Percentiles rank a stretch among this genome's conserved stretches.
Evolutionary conservation across 805 yeast species (phyloP).

Genomic region (Grigorovia jiainica): DNA sequence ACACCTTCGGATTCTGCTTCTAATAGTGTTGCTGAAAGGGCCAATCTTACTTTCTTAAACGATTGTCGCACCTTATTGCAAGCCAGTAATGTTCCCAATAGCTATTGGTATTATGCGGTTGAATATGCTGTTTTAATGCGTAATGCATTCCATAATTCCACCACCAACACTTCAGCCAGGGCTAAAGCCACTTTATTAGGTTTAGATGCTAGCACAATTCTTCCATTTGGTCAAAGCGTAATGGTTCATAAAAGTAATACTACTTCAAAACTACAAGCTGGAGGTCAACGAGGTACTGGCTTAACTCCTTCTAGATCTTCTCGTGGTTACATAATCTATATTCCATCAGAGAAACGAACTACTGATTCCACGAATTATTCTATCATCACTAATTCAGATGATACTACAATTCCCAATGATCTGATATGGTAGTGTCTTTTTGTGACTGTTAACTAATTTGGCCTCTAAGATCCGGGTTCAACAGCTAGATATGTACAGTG

Average conservation of each 20-base stretch:
- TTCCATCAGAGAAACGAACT: not conserved
- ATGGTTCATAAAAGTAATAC: constrained; percentile 3
- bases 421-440: no score
- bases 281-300: constrained; percentile 2
- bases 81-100: constrained; percentile 4
- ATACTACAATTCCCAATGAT: no score
- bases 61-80: constrained; percentile 9
- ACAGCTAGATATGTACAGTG: no score
- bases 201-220: constrained; percentile 3
- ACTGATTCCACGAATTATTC: no score
- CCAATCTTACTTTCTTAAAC: constrained; percentile 7
- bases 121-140: constrained; percentile 6
- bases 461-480: no score
- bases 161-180: not conserved
- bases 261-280: not conserved
- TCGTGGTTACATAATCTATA: constrained; percentile 4
- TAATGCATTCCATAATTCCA: constrained; percentile 2
- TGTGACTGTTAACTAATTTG: no score
- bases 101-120: constrained; percentile 9
- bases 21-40: constrained; percentile 9
- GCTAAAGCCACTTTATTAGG: constrained; percentile 4
- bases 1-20: constrained; percentile 6
- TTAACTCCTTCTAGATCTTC: constrained; percentile 6
- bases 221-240: constrained; percentile 9
- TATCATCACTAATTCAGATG: no score